phyloP scores from a whole-genome alignment of 306 rosid genomes.

The Begonia loranthoides region DNA sequence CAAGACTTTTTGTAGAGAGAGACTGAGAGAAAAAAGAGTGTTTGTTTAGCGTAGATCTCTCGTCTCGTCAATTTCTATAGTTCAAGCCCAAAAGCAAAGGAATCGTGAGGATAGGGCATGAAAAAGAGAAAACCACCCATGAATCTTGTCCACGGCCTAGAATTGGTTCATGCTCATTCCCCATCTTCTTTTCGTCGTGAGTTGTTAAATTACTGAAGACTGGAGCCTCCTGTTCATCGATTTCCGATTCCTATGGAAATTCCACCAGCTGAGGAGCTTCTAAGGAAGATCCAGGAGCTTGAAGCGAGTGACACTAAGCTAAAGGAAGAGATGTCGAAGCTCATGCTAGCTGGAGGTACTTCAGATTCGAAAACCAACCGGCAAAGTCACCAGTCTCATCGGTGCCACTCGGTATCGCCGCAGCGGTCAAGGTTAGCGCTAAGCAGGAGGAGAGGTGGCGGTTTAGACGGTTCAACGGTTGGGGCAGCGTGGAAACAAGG shows the following conservation, averaged over 20 bases:
- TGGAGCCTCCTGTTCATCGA: constrained; percentile 1
- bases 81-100: constrained; percentile 1
- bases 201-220: constrained; percentile 5
- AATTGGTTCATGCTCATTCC: constrained; percentile 6
- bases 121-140: constrained; percentile 3
- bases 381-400: constrained; percentile 34
- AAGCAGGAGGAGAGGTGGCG: constrained; percentile 20
- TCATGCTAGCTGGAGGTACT: constrained; percentile 25
- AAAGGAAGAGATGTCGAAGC: constrained; percentile 72
- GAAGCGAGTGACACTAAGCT: constrained; percentile 83
- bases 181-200: too few species aligned
- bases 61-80: constrained; percentile 18
- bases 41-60: constrained; percentile 4
- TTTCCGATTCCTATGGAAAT: constrained; percentile 31
- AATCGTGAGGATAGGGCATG: constrained; percentile 7
- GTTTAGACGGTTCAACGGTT: constrained; percentile 14
- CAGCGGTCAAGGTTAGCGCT: constrained; percentile 59
- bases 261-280: constrained; percentile 57
- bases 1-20: constrained; percentile 4
- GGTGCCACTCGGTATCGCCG: constrained; percentile 90
- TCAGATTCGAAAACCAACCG: constrained; percentile 7
- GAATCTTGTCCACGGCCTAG: constrained; percentile 7
- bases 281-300: constrained; percentile 74
- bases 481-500: constrained; percentile 38
- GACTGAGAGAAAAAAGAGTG: constrained; percentile 9